Evolutionary conservation across 805 yeast genomes (phyloP), one percentile per base, ranked within the genome.

Genomic region (Spathaspora passalidarum): DNA sequence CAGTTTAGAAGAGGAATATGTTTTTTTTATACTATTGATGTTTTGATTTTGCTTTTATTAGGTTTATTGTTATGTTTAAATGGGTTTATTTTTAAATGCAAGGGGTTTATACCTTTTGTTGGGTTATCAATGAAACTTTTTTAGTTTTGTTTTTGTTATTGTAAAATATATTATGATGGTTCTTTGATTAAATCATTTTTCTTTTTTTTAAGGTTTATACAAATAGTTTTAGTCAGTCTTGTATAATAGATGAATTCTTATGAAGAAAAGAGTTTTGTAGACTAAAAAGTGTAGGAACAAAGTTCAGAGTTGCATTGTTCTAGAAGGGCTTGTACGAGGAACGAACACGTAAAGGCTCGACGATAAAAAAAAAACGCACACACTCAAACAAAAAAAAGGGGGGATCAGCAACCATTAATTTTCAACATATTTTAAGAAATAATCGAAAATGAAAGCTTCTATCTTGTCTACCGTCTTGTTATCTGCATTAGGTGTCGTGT

Each of bases 381-480:
- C n/a, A n/a, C n/a, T n/a, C n/a, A n/a, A n/a, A n/a, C n/a, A n/a
- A n/a, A n/a, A n/a, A n/a, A n/a, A n/a, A n/a, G n/a, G n/a, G n/a
- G n/a, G n/a, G n/a, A n/a, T n/a, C n/a, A n/a, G n/a, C n/a, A n/a
- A n/a, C n/a, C n/a, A n/a, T n/a, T n/a, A 26, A 10, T 26, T 26
- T 26, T 26, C 32, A 26, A 29, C 34, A 6, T 26, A 11, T 11
- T 13, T n/a, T n/a, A n/a, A n/a, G n/a, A n/a, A n/a, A n/a, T n/a
- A n/a, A n/a, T n/a, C n/a, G n/a, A 38, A 32, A 14, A 45, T 45
- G 48, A 45, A 41, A 38, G 19, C 43, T 20, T 46, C 49, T 26
- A 35, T 43, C 13, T 29, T 42, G 4, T 16, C 49, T 14, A 43
- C 49, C 13, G 14, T 47, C n/a, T 21, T 21, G 9, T 38, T 47